Base-by-base conservation (phyloP, 345 rosid species). In the Schrenkiella parvula region DNA sequence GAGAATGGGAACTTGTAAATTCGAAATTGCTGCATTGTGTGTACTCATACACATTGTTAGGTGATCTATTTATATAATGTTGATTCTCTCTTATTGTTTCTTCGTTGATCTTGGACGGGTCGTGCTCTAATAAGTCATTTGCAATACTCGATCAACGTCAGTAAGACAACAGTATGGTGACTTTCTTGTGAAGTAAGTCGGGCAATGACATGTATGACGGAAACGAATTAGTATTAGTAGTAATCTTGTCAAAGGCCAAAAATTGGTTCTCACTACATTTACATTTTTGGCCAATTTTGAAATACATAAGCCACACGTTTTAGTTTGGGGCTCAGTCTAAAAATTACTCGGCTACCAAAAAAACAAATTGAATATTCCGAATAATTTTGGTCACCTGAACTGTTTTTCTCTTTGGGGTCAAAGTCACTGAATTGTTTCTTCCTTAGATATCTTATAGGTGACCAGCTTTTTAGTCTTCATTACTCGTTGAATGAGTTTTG, bases 371-470 rank as follows among this genome's bases (percentile, higher is more conserved):
- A 61, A 71, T 39, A 71, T 18, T 18, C 44, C 23, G 15, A 63
- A 63, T 9, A 46, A 2, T 29, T 46, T 64, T 44, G 35, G 26
- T 61, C 62, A 38, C 57, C 53, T 71, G 61, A 28, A 62, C 43
- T 44, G 6, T 23, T 4, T 38, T 12, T 26, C 23, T 19, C 0
- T 35, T 18, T 37, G 2, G 18, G 42, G 63, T 72, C 62, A 52
- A 71, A 51, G 76, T 39, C 68, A 62, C 15, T 52, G 60, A 47
- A 8, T 34, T 12, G 17, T 39, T 64, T 71, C 28, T 28, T 51
- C 35, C 54, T 41, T 29, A 21, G 35, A 51, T 39, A 25, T 48
- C 18, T 19, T 39, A 21, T 42, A 29, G 63, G 70, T 63, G 28
- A 52, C 29, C 76, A 29, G 46, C 9, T 63, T 63, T 23, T 32